Conservation (phyloP, 2,329 filamentous ascomycete species). For the Hypoxylon sp. region DNA sequence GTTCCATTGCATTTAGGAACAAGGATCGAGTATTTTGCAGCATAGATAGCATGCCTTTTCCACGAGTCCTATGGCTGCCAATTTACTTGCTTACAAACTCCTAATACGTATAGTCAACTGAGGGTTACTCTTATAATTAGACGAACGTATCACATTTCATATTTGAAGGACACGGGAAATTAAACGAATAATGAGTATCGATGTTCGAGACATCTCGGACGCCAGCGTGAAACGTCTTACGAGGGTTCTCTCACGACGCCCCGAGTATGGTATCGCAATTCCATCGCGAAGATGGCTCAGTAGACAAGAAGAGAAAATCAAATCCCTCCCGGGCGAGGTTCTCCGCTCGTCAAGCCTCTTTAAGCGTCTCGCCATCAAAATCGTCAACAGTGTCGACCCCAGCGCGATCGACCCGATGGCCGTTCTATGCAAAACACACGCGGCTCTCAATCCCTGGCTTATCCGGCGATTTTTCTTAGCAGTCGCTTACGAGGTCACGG, state of each 20-base stretch:
- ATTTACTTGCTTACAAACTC: conserved; percentile 5
- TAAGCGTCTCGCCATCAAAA: conserved; percentile 53
- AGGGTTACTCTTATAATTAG: conserved; percentile 1
- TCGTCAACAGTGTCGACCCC: conserved; percentile 52
- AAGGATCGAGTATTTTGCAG: conserved; percentile 14
- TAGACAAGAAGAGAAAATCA: conserved; percentile 54
- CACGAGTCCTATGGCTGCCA: background rate
- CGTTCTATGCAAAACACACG: conserved; percentile 60
- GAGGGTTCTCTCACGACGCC: conserved; percentile 57
- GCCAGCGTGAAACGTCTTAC: conserved; percentile 55
- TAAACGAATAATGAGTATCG: conserved; percentile 45
- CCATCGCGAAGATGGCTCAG: conserved; percentile 57
- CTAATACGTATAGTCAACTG: background rate
- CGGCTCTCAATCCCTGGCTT: conserved; percentile 59
- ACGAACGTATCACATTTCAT: conserved; percentile 5
- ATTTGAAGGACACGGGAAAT: conserved; percentile 19
- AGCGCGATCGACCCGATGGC: conserved; percentile 52
- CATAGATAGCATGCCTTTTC: conserved; percentile 32
- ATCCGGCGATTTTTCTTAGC: conserved; percentile 62
- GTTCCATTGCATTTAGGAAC: conserved; percentile 30
- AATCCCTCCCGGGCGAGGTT: conserved; percentile 50
- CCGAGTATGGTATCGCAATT: conserved; percentile 51
- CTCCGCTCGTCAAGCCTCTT: conserved; percentile 51
- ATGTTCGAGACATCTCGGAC: conserved; percentile 48
- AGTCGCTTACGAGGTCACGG: conserved; percentile 60